Conservation (phyloP, 225 moss, liverwort and hornwort genomes). For the Physcomitrellopsis africana region DNA sequence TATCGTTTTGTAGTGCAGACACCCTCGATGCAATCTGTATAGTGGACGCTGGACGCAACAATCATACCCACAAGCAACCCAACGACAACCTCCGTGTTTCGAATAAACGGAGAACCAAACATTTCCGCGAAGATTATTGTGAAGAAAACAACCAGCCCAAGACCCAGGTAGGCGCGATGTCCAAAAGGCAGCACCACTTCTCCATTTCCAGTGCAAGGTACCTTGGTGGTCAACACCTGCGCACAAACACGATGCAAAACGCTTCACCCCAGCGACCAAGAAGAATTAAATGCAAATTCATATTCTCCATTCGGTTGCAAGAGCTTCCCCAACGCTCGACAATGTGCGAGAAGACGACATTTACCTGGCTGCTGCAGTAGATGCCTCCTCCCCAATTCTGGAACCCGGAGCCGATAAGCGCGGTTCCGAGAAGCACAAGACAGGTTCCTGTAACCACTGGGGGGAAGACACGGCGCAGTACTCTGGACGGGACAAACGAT, state of each 20-base stretch:
- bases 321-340: no score
- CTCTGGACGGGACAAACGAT: constrained; percentile 62
- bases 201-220: constrained; percentile 63
- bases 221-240: constrained; percentile 70
- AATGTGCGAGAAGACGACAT: no score
- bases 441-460: constrained; percentile 76
- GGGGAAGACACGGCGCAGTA: constrained; percentile 67
- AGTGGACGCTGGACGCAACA: constrained; percentile 57
- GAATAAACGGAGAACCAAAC: constrained; percentile 76
- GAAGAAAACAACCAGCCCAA: constrained; percentile 67
- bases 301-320: neutral
- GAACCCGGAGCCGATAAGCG: constrained; percentile 56
- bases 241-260: neutral
- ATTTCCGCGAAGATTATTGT: constrained; percentile 62
- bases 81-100: constrained; percentile 73
- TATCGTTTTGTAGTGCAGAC: constrained; percentile 36
- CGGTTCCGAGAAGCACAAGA: constrained; percentile 65
- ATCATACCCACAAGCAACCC: constrained; percentile 64
- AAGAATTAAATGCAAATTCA: no score
- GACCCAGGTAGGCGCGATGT: constrained; percentile 58
- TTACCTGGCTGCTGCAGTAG: constrained; percentile 65
- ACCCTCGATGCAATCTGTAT: constrained; percentile 33
- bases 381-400: constrained; percentile 76
- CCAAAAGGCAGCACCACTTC: constrained; percentile 67
- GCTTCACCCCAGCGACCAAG: neutral